These are phyloP conservation scores for Corylus americana DNA, from an alignment of 306 rosid species.

Conservation along the genomic window DNA sequence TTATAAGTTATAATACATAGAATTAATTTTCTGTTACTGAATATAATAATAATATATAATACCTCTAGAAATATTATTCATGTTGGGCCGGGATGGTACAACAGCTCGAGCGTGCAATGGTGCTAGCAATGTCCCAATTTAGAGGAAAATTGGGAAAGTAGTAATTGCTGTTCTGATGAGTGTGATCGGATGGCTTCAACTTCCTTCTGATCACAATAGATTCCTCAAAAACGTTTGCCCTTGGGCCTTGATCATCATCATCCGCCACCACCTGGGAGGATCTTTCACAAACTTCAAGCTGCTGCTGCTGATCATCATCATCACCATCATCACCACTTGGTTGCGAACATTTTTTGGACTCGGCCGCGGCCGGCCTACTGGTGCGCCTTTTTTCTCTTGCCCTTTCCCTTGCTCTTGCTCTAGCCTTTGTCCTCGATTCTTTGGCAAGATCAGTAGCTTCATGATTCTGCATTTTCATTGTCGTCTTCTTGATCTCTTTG, in stretches of 20 bases:
- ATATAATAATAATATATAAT: neutral
- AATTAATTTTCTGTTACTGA: neutral
- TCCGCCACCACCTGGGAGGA: conserved; percentile 17
- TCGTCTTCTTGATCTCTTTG: conserved; percentile 26
- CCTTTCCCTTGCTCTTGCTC: conserved; percentile 89
- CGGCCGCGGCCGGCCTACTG: conserved; percentile 6
- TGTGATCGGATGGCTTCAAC: conserved; percentile 33
- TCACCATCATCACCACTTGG: neutral
- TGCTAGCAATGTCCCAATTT: conserved; percentile 61
- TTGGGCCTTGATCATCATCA: neutral
- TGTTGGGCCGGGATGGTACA: conserved; percentile 27
- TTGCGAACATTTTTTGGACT: conserved; percentile 37
- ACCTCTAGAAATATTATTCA: conserved; percentile 36
- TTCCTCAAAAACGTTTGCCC: conserved; percentile 32
- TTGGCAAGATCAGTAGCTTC: conserved; percentile 37
- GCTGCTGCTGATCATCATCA: neutral
- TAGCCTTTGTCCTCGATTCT: conserved; percentile 75
- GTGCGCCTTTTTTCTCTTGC: conserved; percentile 52
- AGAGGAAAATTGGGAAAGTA: conserved; percentile 56
- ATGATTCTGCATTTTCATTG: conserved; percentile 29
- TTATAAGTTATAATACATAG: too few species aligned
- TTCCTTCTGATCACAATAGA: conserved; percentile 50
- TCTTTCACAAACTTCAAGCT: conserved; percentile 21
- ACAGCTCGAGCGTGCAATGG: conserved; percentile 30
- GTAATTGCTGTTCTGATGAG: conserved; percentile 20